A percentile compares a stretch with the other conserved stretches of the same genome.
Evolutionary conservation across 805 yeast genomes (phyloP).

Genomic region (Cyberlindnera bimundalis): DNA sequence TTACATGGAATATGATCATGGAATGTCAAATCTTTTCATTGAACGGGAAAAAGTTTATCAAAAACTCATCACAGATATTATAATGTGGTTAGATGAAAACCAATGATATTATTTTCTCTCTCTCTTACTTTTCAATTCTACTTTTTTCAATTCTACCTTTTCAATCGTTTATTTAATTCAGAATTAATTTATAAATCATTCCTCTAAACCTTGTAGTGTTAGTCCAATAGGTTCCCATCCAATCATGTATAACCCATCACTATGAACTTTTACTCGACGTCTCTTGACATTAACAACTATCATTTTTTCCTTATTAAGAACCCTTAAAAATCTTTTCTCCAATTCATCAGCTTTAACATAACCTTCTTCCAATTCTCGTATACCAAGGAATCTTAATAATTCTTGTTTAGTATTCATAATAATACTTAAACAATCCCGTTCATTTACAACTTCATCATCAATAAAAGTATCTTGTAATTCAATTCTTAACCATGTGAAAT

Average conservation of each 20-base stretch:
- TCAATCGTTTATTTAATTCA: too few species aligned
- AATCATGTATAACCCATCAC: slow-evolving; percentile 8
- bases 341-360: slow-evolving; percentile 16
- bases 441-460: slow-evolving; percentile 2
- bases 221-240: slow-evolving; percentile 21
- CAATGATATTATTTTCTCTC: background rate
- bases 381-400: slow-evolving; percentile 18
- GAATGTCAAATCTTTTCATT: slow-evolving; percentile 19
- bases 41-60: slow-evolving; percentile 20
- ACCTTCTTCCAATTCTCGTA: slow-evolving; percentile 24
- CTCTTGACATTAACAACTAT: slow-evolving; percentile 14
- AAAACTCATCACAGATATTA: slow-evolving; percentile 15
- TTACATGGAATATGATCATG: slow-evolving; percentile 18
- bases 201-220: slow-evolving; percentile 8
- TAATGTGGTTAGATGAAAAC: slow-evolving; percentile 22
- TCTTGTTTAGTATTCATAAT: slow-evolving; percentile 14
- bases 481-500: slow-evolving; percentile 5
- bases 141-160: too few species aligned
- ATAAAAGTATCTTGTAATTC: slow-evolving; percentile 4
- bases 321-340: slow-evolving; percentile 4
- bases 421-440: slow-evolving; percentile 12
- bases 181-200: background rate
- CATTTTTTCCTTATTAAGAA: slow-evolving; percentile 7
- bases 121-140: background rate
- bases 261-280: slow-evolving; percentile 11